A percentile compares a stretch with the other conserved stretches of the same genome.
Conservation (phyloP, 2,329 filamentous ascomycete species). For the Fusarium compactum region DNA sequence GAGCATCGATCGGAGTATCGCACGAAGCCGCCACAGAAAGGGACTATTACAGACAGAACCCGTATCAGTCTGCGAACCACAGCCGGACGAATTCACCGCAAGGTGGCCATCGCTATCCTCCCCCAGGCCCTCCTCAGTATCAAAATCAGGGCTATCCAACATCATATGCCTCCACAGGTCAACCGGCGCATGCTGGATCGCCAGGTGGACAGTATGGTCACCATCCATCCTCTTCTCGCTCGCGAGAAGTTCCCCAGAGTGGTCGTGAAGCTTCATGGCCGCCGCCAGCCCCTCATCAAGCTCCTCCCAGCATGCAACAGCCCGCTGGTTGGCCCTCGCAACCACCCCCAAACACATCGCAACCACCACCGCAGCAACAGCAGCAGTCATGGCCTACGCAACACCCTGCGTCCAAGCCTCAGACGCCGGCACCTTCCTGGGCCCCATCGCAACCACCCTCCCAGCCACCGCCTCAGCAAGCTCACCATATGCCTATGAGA, state of each 20-base stretch:
- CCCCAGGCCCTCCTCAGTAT: conserved; percentile 56
- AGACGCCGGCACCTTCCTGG: conserved; percentile 52
- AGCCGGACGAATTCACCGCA: conserved; percentile 61
- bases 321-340: conserved; percentile 49
- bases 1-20: conserved; percentile 57
- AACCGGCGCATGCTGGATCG: conserved; percentile 59
- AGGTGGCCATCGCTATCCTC: conserved; percentile 60
- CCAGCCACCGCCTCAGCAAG: conserved; percentile 51
- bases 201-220: conserved; percentile 67
- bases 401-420: conserved; percentile 51
- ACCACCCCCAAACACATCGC: conserved; percentile 49
- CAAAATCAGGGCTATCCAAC: conserved; percentile 62
- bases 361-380: conserved; percentile 46
- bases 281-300: conserved; percentile 40
- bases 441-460: conserved; percentile 51
- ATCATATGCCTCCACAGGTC: conserved; percentile 54
- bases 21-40: conserved; percentile 54
- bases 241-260: conserved; percentile 57
- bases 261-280: conserved; percentile 56
- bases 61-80: conserved; percentile 52
- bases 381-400: conserved; percentile 53
- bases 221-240: conserved; percentile 59
- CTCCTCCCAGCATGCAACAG: conserved; percentile 43
- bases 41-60: conserved; percentile 63
- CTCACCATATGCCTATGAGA: conserved; percentile 53